Conservation (phyloP, 257 asterid genomes). For the Osmanthus fragrans region DNA sequence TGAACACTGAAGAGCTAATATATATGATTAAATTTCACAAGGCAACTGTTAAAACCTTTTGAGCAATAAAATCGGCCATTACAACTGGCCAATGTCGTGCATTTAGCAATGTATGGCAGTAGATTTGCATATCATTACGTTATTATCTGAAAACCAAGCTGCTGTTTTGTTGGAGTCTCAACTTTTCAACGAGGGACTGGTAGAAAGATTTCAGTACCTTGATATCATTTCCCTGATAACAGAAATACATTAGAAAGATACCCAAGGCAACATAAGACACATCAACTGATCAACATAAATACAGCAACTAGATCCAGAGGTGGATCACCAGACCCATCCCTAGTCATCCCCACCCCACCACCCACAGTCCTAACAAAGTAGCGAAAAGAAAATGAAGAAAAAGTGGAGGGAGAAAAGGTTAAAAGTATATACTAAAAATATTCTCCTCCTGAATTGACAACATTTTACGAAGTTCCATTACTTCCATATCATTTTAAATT, state of each 20-base stretch:
- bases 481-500: too few relatives aligned
- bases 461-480: not conserved
- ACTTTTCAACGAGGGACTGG: conserved; percentile 71
- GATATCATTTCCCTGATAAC: conserved; percentile 65
- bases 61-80: conserved; percentile 26
- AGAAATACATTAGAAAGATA: not conserved
- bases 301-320: not conserved
- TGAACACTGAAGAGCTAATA: conserved; percentile 2
- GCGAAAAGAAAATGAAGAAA: not conserved
- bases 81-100: conserved; percentile 27
- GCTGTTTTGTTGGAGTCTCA: conserved; percentile 85
- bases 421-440: not conserved
- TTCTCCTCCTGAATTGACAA: not conserved
- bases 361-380: not conserved
- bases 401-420: not conserved
- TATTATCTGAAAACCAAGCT: conserved; percentile 81
- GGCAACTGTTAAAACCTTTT: conserved; percentile 32
- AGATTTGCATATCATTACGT: not conserved
- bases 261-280: not conserved
- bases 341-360: too few relatives aligned
- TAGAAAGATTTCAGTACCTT: conserved; percentile 76
- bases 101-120: conserved; percentile 21
- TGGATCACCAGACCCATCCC: too few relatives aligned
- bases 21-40: not conserved
- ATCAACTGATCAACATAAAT: too few relatives aligned